A percentile compares a stretch with the other conserved stretches of the same genome.
Evolutionary conservation across 2,329 filamentous ascomycete species (phyloP).

Genomic region (Calonectria montana): DNA sequence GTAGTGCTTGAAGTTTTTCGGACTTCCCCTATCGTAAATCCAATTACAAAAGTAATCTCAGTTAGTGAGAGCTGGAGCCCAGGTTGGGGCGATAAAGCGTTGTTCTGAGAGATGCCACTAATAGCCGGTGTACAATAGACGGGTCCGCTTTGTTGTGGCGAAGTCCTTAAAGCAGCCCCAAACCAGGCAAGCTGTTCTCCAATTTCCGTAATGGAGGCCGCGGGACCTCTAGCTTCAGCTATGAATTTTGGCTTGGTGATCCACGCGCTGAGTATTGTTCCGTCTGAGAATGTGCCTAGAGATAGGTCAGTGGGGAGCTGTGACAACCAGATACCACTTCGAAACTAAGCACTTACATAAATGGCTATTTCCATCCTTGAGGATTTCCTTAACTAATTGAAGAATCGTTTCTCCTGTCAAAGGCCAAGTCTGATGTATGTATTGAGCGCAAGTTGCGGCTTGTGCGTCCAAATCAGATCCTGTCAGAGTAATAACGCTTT

Average conservation of each 20-base stretch:
- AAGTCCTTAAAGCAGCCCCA: neutral
- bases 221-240: neutral
- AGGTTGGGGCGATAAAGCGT: too few relatives aligned
- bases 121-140: neutral
- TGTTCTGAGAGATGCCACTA: neutral
- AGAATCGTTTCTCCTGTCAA: neutral
- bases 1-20: too few relatives aligned
- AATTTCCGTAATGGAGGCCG: neutral
- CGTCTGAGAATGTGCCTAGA: neutral
- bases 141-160: too few relatives aligned
- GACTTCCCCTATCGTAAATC: neutral
- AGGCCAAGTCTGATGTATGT: slow-evolving; percentile 12
- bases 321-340: too few relatives aligned
- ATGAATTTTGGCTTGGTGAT: neutral
- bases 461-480: neutral
- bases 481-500: neutral
- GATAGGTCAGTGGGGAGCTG: too few relatives aligned
- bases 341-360: neutral
- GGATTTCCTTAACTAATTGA: neutral
- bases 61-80: neutral
- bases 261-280: neutral
- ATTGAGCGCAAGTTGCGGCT: neutral
- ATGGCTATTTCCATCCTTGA: too few relatives aligned
- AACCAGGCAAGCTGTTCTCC: slow-evolving; percentile 23
- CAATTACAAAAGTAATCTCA: neutral